A percentile compares a stretch with the other conserved stretches of the same genome.
Evolutionary conservation across 2,329 filamentous ascomycete genomes (phyloP).

Genomic region (Escovopsis sp.): DNA sequence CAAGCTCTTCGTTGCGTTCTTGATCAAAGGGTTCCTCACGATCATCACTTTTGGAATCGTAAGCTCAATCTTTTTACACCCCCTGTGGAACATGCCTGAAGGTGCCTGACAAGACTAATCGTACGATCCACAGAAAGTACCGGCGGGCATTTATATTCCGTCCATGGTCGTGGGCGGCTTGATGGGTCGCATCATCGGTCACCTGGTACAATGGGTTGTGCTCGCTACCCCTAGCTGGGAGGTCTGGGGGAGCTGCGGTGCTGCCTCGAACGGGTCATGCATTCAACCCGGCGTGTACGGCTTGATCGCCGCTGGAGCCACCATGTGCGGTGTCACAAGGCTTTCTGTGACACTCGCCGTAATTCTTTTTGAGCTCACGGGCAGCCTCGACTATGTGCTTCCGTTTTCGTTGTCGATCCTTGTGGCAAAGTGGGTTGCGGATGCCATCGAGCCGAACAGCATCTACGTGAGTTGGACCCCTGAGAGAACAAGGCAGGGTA

Average conservation of each 20-base stretch:
- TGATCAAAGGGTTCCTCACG: slow-evolving; percentile 81
- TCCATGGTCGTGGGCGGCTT: slow-evolving; percentile 97
- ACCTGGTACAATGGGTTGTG: slow-evolving; percentile 68
- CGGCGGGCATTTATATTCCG: slow-evolving; percentile 92
- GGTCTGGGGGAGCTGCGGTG: slow-evolving; percentile 61
- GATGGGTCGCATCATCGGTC: slow-evolving; percentile 76
- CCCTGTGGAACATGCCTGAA: not conserved
- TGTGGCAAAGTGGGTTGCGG: slow-evolving; percentile 95
- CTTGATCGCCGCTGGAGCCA: slow-evolving; percentile 83
- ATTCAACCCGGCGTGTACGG: slow-evolving; percentile 96
- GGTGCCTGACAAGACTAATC: slow-evolving; percentile 3
- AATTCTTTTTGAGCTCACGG: slow-evolving; percentile 90
- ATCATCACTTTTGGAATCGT: slow-evolving; percentile 83
- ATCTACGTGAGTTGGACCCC: slow-evolving; percentile 53
- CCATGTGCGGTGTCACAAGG: slow-evolving; percentile 94
- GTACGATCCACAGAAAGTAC: slow-evolving; percentile 51
- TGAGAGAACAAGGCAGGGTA: not conserved
- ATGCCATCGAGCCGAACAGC: slow-evolving; percentile 83
- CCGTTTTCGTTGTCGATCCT: slow-evolving; percentile 87
- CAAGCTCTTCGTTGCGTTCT: slow-evolving; percentile 60
- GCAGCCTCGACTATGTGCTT: slow-evolving; percentile 85
- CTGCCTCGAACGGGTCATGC: slow-evolving; percentile 59
- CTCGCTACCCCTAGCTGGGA: slow-evolving; percentile 55
- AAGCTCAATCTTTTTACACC: slow-evolving; percentile 21
- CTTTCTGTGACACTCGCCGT: slow-evolving; percentile 87